Conservation (phyloP, 1,284 basidiomycete species). For the Sutorius eximius region DNA sequence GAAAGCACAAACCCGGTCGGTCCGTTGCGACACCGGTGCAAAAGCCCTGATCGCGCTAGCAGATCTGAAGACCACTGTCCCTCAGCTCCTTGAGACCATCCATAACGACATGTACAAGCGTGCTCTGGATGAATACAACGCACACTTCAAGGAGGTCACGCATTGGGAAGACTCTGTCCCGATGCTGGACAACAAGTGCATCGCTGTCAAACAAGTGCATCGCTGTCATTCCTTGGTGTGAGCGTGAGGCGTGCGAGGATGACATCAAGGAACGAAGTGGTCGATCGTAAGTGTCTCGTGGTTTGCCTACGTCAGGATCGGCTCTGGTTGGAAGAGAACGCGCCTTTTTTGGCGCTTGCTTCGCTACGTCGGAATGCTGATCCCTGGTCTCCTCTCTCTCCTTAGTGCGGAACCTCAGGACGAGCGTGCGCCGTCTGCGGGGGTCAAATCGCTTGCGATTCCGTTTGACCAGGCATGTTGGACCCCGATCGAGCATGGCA, state of each 20-base stretch:
- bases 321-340: neutral
- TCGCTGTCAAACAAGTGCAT: too few relatives aligned
- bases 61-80: conserved; percentile 60
- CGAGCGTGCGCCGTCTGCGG: conserved; percentile 95
- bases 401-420: conserved; percentile 81
- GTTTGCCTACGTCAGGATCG: conserved; percentile 1
- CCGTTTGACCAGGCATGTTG: conserved; percentile 91
- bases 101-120: conserved; percentile 87
- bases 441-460: conserved; percentile 96
- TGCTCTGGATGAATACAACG: conserved; percentile 77
- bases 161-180: conserved; percentile 93
- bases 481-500: conserved; percentile 72
- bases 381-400: conserved; percentile 6
- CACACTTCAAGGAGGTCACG: conserved; percentile 73
- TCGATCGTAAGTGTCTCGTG: conserved; percentile 62
- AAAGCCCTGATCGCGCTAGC: conserved; percentile 76
- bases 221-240: conserved; percentile 96
- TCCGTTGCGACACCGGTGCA: conserved; percentile 85
- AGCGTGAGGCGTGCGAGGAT: conserved; percentile 92
- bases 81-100: conserved; percentile 78
- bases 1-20: conserved; percentile 80
- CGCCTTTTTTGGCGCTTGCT: neutral
- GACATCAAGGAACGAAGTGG: conserved; percentile 96
- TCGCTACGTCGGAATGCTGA: conserved; percentile 3
- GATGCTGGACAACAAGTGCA: conserved; percentile 85